Conservation (phyloP, 1,139 yeast species). For the Lipomyces yarrowii region DNA sequence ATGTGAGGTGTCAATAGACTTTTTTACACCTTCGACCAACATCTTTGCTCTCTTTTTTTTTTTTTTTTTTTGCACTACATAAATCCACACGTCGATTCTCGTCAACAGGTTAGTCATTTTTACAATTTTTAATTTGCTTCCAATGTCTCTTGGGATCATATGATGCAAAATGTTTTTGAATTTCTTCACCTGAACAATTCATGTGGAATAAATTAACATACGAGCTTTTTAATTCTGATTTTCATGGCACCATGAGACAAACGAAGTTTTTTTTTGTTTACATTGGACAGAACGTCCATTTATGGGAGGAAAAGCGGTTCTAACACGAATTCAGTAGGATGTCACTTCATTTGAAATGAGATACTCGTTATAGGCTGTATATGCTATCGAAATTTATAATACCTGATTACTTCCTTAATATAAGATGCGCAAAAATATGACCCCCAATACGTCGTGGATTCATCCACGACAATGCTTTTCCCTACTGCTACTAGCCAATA, state of each 20-base stretch:
- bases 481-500: background rate
- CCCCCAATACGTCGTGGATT: background rate
- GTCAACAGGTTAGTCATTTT: background rate
- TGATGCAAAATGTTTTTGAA: constrained; percentile 32
- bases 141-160: background rate
- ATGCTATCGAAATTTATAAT: background rate
- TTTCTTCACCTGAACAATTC: constrained; percentile 33
- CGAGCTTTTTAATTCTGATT: constrained; percentile 36
- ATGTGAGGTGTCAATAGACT: background rate
- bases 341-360: background rate
- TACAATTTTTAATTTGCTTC: background rate
- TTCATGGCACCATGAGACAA: background rate
- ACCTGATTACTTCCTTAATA: background rate
- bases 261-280: background rate
- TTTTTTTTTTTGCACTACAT: background rate
- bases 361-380: background rate
- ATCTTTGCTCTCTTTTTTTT: background rate
- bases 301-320: background rate
- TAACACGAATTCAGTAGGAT: background rate
- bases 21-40: too few species aligned
- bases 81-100: background rate
- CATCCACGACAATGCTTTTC: background rate
- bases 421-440: background rate
- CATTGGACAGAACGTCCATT: background rate
- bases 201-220: constrained; percentile 30